These are phyloP conservation scores for sweet orange (Citrus sinensis) DNA, from an alignment of 345 rosid genomes.

Conservation along the genomic window DNA sequence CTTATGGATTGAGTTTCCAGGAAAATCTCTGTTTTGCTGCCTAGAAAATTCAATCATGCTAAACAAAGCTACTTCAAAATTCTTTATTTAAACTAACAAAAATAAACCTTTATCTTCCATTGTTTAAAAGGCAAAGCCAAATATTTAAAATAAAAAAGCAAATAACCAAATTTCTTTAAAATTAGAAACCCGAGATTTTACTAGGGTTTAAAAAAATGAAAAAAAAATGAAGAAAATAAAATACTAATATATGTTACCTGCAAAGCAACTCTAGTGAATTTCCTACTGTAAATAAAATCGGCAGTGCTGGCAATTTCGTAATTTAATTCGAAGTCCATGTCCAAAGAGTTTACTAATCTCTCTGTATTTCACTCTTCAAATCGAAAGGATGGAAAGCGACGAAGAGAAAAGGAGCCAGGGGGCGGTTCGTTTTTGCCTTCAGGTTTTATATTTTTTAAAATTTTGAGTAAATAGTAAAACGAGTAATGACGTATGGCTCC, in stretches of 20 bases:
- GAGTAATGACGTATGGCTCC: not conserved
- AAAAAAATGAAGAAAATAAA: too few relatives aligned
- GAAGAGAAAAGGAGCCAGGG: not conserved
- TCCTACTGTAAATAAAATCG: slow-evolving; percentile 58
- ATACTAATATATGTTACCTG: not conserved
- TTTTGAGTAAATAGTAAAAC: not conserved
- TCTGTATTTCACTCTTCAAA: not conserved
- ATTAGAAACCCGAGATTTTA: not conserved
- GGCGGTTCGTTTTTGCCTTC: not conserved
- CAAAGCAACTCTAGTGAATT: slow-evolving; percentile 26
- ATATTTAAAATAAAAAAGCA: not conserved
- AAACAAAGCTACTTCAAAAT: not conserved
- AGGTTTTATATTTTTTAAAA: too few relatives aligned
- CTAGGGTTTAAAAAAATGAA: not conserved
- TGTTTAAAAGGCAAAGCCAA: not conserved
- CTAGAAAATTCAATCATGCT: not conserved
- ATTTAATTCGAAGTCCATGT: slow-evolving; percentile 51
- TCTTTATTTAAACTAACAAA: not conserved
- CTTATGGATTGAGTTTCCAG: not conserved
- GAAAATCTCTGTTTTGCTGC: not conserved
- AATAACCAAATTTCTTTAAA: not conserved
- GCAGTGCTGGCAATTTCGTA: slow-evolving; percentile 62
- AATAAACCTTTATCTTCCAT: not conserved
- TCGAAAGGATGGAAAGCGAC: not conserved
- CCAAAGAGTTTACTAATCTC: not conserved